phyloP scores from a whole-genome alignment of 345 rosid species.

The Eucalyptus rudis region DNA sequence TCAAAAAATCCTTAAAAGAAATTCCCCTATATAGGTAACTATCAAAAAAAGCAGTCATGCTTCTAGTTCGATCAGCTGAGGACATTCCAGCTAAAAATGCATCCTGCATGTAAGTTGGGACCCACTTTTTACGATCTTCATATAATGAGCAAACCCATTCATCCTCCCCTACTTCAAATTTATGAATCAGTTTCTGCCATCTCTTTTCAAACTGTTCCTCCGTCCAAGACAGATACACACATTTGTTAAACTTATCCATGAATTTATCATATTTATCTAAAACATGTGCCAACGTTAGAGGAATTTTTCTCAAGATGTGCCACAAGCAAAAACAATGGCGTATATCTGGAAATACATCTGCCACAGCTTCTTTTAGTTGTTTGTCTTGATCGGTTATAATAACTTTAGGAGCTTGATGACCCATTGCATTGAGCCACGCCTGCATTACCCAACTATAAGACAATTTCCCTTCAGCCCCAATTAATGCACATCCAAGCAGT shows the following conservation, averaged over 20 bases:
- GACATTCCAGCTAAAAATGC: conserved; percentile 24
- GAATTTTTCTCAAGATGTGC: conserved; percentile 19
- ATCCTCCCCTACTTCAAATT: conserved; percentile 11
- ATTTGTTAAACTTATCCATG: conserved; percentile 8
- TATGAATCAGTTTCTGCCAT: conserved; percentile 27
- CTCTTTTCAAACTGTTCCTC: conserved; percentile 23
- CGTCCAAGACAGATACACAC: conserved; percentile 22
- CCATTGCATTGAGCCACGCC: conserved; percentile 25
- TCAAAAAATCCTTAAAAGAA: conserved; percentile 24
- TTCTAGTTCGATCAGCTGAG: conserved; percentile 9
- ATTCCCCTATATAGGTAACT: conserved; percentile 6
- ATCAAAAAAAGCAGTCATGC: conserved; percentile 24
- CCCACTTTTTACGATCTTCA: conserved; percentile 28
- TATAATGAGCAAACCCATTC: conserved; percentile 20
- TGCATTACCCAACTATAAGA: conserved; percentile 21
- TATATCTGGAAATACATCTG: conserved; percentile 11
- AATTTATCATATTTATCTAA: conserved; percentile 6
- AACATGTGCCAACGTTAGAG: conserved; percentile 1
- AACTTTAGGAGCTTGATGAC: conserved; percentile 18
- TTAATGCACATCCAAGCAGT: conserved; percentile 28
- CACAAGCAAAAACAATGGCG: conserved; percentile 28
- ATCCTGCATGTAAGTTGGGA: conserved; percentile 15
- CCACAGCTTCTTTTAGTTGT: conserved; percentile 16
- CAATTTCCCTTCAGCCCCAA: conserved; percentile 12
- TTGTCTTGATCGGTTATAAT: conserved; percentile 21